These are phyloP conservation scores for Linanthus parryae DNA, from an alignment of 148 eudicot genomes.

Conservation along the genomic window DNA sequence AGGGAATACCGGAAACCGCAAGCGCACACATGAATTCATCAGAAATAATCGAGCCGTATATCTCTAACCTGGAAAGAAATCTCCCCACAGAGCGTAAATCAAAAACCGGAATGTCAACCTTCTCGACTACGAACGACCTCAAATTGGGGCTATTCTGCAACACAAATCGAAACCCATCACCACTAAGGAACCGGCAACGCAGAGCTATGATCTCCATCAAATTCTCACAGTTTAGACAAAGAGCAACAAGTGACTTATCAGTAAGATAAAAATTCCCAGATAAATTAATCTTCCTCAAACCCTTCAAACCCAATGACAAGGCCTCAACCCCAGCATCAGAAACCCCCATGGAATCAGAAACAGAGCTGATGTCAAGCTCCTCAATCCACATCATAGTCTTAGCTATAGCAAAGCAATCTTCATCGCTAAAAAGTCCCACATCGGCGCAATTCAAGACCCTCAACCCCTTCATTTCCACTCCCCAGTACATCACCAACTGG, in stretches of 20 bases:
- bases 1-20: slow-evolving; percentile 34
- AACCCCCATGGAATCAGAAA: background rate
- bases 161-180: slow-evolving; percentile 27
- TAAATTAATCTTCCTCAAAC: slow-evolving; percentile 37
- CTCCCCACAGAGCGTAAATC: slow-evolving; percentile 20
- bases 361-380: slow-evolving; percentile 28
- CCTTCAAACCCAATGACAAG: slow-evolving; percentile 27
- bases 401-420: no score
- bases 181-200: slow-evolving; percentile 41
- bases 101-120: slow-evolving; percentile 26
- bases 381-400: slow-evolving; percentile 37
- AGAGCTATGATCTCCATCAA: slow-evolving; percentile 40
- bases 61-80: slow-evolving; percentile 26
- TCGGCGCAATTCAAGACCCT: slow-evolving; percentile 32
- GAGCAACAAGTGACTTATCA: slow-evolving; percentile 31
- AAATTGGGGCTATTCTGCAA: slow-evolving; percentile 21
- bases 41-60: slow-evolving; percentile 36
- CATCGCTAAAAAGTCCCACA: no score
- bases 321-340: slow-evolving; percentile 47
- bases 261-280: slow-evolving; percentile 38
- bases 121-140: slow-evolving; percentile 24
- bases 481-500: slow-evolving; percentile 19
- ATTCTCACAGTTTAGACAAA: slow-evolving; percentile 29
- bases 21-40: slow-evolving; percentile 38
- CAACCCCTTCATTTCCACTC: slow-evolving; percentile 14